Evolutionary conservation across 1,284 basidiomycete genomes (phyloP).

Genomic region (Tetrapyrgos nigripes): DNA sequence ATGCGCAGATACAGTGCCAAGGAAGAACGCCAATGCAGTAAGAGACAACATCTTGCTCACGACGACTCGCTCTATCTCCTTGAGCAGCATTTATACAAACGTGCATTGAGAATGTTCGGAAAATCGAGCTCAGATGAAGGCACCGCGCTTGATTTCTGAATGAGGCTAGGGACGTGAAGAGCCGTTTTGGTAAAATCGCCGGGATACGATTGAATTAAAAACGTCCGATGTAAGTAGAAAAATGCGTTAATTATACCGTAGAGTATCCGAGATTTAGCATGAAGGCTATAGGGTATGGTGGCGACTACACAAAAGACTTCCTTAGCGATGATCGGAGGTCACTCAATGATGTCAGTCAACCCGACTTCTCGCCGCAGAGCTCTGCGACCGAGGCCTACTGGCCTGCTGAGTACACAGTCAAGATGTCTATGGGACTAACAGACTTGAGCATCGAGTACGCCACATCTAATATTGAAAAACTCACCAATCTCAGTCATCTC

Average conservation of each 20-base stretch:
- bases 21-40: constrained; percentile 27
- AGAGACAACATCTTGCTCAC: constrained; percentile 1
- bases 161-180: not conserved
- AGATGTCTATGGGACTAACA: not conserved
- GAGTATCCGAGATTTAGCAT: not conserved
- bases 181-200: not conserved
- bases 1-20: constrained; percentile 44
- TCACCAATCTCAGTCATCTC: constrained; percentile 50
- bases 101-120: no score
- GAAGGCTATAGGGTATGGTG: not conserved
- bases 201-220: not conserved
- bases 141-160: not conserved
- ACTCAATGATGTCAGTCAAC: not conserved
- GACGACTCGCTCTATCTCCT: not conserved
- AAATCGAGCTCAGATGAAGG: not conserved
- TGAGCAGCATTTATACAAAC: not conserved
- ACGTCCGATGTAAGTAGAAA: not conserved
- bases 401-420: not conserved
- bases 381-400: not conserved
- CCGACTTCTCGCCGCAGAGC: not conserved
- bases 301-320: not conserved
- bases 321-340: not conserved
- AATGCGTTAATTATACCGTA: not conserved
- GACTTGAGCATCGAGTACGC: not conserved
- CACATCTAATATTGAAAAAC: not conserved